These are phyloP conservation scores for Ilyonectria destructans DNA, from an alignment of 2,329 filamentous ascomycete species.

Conservation along the genomic window DNA sequence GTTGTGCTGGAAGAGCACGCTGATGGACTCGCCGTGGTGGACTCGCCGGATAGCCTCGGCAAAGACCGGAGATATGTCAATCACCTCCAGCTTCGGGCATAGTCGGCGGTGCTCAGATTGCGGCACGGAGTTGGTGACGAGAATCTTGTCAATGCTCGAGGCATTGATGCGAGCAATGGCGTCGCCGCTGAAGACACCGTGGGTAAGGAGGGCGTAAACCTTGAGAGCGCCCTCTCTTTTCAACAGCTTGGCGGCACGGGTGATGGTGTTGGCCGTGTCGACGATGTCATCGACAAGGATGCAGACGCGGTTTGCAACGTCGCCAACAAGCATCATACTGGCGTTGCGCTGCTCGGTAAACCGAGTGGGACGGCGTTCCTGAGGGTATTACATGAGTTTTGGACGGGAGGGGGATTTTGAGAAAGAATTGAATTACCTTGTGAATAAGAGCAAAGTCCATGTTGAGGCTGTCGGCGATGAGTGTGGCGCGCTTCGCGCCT, in stretches of 20 bases:
- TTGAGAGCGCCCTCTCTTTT: constrained; percentile 95
- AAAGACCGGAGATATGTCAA: constrained; percentile 92
- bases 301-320: constrained; percentile 84
- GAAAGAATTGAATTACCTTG: constrained; percentile 72
- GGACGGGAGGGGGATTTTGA: constrained; percentile 52
- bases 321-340: constrained; percentile 95
- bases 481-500: constrained; percentile 95
- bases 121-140: constrained; percentile 96
- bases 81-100: constrained; percentile 91
- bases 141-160: constrained; percentile 91
- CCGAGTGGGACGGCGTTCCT: constrained; percentile 91
- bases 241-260: constrained; percentile 93
- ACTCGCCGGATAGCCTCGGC: constrained; percentile 96
- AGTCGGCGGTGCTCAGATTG: constrained; percentile 84
- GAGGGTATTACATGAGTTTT: constrained; percentile 51
- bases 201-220: constrained; percentile 93
- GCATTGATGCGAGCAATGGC: constrained; percentile 95
- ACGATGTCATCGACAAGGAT: constrained; percentile 96
- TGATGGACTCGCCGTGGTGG: constrained; percentile 98
- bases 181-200: constrained; percentile 95
- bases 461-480: constrained; percentile 92
- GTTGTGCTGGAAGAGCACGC: constrained; percentile 81
- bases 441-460: constrained; percentile 98
- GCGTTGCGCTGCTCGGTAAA: constrained; percentile 92
- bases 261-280: constrained; percentile 98